Conservation (phyloP, 202 grass and related monocot species). For the Panicum hallii region DNA sequence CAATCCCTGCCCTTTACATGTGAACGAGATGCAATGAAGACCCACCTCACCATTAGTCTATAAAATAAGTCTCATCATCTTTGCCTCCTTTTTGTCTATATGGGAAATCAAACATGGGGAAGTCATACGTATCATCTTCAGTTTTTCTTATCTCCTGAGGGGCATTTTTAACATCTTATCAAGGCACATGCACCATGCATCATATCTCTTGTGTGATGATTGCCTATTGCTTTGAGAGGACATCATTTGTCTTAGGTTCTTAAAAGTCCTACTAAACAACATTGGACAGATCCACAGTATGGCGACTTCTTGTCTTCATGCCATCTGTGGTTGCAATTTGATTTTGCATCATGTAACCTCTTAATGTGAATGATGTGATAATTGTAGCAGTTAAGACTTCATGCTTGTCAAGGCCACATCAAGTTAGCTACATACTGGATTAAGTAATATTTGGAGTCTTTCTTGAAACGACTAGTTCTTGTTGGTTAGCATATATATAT, state of each 20-base stretch:
- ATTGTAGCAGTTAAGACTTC: neutral
- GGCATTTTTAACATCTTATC: conserved; percentile 36
- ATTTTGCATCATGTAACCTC: conserved; percentile 9
- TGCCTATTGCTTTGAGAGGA: conserved; percentile 51
- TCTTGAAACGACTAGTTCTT: neutral
- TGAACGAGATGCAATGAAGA: conserved; percentile 16
- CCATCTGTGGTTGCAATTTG: conserved; percentile 15
- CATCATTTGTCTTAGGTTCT: conserved; percentile 41
- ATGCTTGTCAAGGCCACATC: conserved; percentile 4
- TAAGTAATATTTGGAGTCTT: neutral
- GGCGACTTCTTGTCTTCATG: conserved; percentile 28
- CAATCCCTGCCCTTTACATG: conserved; percentile 5
- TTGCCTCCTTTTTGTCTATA: conserved; percentile 4
- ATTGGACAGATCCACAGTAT: conserved; percentile 30
- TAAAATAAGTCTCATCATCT: conserved; percentile 23
- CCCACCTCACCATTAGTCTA: conserved; percentile 9
- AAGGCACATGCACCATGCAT: conserved; percentile 7
- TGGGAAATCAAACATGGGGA: neutral
- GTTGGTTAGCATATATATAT: neutral
- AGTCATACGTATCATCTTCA: neutral
- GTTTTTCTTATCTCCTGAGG: neutral
- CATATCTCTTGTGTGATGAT: conserved; percentile 46
- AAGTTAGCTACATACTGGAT: neutral
- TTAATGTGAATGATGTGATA: neutral
- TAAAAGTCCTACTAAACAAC: conserved; percentile 40